Conservation (phyloP, 1,139 yeast species). For the Candida frijolesensis region DNA sequence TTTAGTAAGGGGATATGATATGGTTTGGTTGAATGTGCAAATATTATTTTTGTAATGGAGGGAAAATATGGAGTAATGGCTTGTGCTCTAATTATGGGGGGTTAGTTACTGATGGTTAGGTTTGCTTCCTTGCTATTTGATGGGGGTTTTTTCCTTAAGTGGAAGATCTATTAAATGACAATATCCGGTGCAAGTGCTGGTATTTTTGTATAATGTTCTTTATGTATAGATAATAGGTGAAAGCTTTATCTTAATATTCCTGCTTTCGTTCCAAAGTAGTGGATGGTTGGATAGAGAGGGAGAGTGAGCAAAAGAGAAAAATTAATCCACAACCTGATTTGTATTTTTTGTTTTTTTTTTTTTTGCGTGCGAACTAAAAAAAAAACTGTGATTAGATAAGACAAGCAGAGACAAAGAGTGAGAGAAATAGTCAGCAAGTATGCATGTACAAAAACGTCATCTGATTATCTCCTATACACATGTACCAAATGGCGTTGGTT, state of each 20-base stretch:
- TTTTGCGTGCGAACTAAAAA: background rate
- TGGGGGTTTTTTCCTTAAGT: no score
- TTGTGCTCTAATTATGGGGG: background rate
- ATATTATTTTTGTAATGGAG: slow-evolving; percentile 1
- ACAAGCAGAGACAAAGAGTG: background rate
- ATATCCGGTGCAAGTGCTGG: background rate
- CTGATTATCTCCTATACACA: background rate
- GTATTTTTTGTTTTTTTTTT: background rate
- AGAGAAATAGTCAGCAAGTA: no score
- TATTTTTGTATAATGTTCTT: background rate
- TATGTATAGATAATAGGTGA: background rate
- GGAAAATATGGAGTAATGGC: background rate
- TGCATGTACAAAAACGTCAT: background rate
- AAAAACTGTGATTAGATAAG: slow-evolving; percentile 8
- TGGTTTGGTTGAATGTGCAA: background rate
- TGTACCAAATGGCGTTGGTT: slow-evolving; percentile 39
- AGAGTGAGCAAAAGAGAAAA: background rate
- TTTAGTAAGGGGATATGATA: slow-evolving; percentile 16
- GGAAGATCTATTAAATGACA: background rate
- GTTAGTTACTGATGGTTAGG: background rate
- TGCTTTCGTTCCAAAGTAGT: slow-evolving; percentile 1
- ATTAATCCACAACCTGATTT: slow-evolving; percentile 5
- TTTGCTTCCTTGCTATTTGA: background rate
- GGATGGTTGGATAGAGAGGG: background rate
- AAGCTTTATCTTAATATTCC: background rate